Conservation (phyloP, 176 grass and related monocot species). For the Oryza australiensis region DNA sequence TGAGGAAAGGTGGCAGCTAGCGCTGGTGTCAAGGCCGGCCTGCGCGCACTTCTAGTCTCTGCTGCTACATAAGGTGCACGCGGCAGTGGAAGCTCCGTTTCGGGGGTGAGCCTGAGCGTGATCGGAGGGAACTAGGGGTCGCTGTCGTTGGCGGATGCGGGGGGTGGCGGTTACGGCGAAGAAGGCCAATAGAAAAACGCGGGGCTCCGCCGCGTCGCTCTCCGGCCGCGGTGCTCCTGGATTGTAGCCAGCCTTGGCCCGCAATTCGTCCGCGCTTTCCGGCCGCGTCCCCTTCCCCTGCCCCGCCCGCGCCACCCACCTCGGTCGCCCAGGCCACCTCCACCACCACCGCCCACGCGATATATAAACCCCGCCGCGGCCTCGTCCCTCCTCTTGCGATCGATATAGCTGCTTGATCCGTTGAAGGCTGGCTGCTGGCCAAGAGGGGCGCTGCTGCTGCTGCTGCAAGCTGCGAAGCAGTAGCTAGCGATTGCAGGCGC, state of each 20-base stretch:
- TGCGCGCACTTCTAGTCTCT: neutral
- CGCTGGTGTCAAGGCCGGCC: neutral
- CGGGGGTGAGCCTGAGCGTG: neutral
- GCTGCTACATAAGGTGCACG: neutral
- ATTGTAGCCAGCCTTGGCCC: conserved; percentile 70
- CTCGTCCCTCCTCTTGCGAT: conserved; percentile 7
- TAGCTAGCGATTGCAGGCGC: neutral
- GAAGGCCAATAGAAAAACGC: conserved; percentile 65
- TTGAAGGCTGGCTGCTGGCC: neutral
- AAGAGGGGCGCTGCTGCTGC: no score
- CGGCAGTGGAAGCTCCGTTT: conserved; percentile 23
- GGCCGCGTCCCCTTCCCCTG: conserved; percentile 3
- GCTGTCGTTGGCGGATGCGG: conserved; percentile 71
- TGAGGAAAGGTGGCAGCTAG: conserved; percentile 10
- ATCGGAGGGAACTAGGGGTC: conserved; percentile 41
- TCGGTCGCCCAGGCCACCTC: conserved; percentile 3
- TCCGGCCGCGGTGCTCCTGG: conserved; percentile 58
- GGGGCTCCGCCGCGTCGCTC: conserved; percentile 35
- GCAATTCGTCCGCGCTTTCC: conserved; percentile 82
- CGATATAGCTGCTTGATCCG: neutral
- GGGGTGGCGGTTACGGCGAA: conserved; percentile 82
- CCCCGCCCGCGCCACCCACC: conserved; percentile 28
- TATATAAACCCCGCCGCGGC: conserved; percentile 35
- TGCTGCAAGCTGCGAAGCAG: neutral
- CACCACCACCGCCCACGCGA: neutral